phyloP scores from a whole-genome alignment of 2,329 filamentous ascomycete genomes.

The Aureobasidium musti region DNA sequence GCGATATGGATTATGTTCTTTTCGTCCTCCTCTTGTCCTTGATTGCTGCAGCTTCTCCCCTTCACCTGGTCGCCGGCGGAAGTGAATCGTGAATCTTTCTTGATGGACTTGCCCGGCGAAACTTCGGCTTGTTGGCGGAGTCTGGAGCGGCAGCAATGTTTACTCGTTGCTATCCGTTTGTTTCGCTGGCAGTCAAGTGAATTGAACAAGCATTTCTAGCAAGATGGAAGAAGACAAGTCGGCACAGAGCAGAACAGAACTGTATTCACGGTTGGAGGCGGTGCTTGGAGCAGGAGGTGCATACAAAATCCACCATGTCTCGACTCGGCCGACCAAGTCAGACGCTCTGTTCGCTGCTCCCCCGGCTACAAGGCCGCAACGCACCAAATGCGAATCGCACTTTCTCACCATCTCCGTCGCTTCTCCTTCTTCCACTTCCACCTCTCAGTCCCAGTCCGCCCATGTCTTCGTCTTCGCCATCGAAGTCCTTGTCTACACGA shows the following conservation, averaged over 20 bases:
- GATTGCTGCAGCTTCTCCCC: background rate
- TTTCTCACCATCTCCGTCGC: slow-evolving; percentile 62
- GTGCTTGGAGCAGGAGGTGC: slow-evolving; percentile 55
- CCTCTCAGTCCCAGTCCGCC: slow-evolving; percentile 33
- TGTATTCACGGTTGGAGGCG: slow-evolving; percentile 53
- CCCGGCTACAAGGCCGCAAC: slow-evolving; percentile 68
- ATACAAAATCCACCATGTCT: slow-evolving; percentile 81
- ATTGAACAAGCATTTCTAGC: slow-evolving; percentile 9
- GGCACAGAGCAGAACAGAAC: slow-evolving; percentile 7
- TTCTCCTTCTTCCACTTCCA: background rate
- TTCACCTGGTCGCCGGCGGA: background rate
- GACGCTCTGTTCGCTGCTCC: slow-evolving; percentile 77
- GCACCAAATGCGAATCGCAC: slow-evolving; percentile 85
- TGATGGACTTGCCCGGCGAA: background rate
- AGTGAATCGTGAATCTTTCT: slow-evolving; percentile 23
- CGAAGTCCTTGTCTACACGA: slow-evolving; percentile 84
- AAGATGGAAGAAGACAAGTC: slow-evolving; percentile 8
- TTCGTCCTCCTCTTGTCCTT: background rate
- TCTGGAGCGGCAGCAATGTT: slow-evolving; percentile 9
- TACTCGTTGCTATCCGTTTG: background rate
- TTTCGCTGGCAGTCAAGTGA: no score
- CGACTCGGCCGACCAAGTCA: slow-evolving; percentile 74
- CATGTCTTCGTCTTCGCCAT: slow-evolving; percentile 77
- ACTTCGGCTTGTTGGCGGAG: background rate
- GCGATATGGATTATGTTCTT: background rate